phyloP scores from a whole-genome alignment of 768 basidiomycete species.

The Lactarius psammicola region DNA sequence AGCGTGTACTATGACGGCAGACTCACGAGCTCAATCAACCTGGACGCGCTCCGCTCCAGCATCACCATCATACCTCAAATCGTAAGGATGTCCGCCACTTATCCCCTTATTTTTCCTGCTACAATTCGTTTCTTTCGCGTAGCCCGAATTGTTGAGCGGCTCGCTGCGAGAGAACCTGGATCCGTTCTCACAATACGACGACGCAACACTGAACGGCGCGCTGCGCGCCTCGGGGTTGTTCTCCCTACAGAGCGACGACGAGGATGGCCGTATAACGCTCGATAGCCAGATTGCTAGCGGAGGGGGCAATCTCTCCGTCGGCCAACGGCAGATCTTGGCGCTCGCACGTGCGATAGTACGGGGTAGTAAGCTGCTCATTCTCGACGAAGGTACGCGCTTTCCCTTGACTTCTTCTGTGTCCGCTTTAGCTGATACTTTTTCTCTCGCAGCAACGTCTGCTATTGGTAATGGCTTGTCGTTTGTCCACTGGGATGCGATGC shows the following conservation, averaged over 20 bases:
- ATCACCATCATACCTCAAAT: slow-evolving; percentile 61
- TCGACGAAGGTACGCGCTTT: slow-evolving; percentile 49
- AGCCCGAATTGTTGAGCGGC: slow-evolving; percentile 55
- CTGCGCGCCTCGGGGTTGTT: slow-evolving; percentile 49
- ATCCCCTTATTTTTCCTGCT: not conserved
- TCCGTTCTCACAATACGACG: slow-evolving; percentile 55
- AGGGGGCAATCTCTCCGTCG: slow-evolving; percentile 49
- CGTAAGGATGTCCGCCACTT: slow-evolving; percentile 35
- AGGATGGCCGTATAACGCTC: slow-evolving; percentile 42
- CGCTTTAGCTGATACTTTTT: not conserved
- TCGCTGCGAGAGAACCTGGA: slow-evolving; percentile 58
- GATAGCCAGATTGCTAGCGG: slow-evolving; percentile 46
- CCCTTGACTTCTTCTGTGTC: not conserved
- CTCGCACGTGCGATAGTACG: slow-evolving; percentile 58
- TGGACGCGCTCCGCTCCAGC: slow-evolving; percentile 50
- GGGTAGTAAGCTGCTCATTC: slow-evolving; percentile 53
- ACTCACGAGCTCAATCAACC: slow-evolving; percentile 46
- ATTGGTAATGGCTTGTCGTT: slow-evolving; percentile 35
- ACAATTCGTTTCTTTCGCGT: not conserved
- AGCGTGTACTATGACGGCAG: slow-evolving; percentile 52
- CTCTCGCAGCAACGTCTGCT: slow-evolving; percentile 43
- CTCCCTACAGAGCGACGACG: slow-evolving; percentile 40
- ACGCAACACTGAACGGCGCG: slow-evolving; percentile 49
- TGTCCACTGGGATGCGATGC: too few relatives aligned
- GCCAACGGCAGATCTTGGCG: slow-evolving; percentile 60